A percentile compares a stretch with the other conserved stretches of the same genome.
Evolutionary conservation across 2,329 filamentous ascomycete species (phyloP).

Genomic region (Endothia cerciana): DNA sequence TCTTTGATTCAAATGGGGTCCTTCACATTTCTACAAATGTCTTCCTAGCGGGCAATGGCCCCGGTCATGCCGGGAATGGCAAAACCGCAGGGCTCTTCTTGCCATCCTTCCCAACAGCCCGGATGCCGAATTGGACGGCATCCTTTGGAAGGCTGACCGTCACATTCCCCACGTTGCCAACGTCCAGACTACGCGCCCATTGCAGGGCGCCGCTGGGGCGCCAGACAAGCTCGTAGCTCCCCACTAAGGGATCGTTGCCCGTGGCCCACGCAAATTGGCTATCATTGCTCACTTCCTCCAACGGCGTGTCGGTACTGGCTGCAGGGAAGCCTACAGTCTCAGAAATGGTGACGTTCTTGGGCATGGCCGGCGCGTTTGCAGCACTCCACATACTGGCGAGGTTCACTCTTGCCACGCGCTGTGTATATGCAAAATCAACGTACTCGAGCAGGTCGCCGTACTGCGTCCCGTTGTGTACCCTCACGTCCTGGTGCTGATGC

Average conservation of each 20-base stretch:
- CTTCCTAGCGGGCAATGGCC: not conserved
- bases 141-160: slow-evolving; percentile 58
- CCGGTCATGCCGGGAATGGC: slow-evolving; percentile 28
- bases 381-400: slow-evolving; percentile 58
- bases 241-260: slow-evolving; percentile 38
- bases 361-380: slow-evolving; percentile 54
- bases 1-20: no score
- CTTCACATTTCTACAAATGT: no score
- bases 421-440: slow-evolving; percentile 59
- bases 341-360: slow-evolving; percentile 48
- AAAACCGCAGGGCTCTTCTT: slow-evolving; percentile 44
- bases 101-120: slow-evolving; percentile 55
- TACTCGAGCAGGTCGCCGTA: slow-evolving; percentile 61
- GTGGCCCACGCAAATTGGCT: slow-evolving; percentile 54
- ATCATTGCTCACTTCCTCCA: slow-evolving; percentile 48
- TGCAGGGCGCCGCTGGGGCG: slow-evolving; percentile 52
- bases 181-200: slow-evolving; percentile 53
- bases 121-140: slow-evolving; percentile 60
- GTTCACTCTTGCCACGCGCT: slow-evolving; percentile 59
- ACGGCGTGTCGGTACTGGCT: slow-evolving; percentile 42
- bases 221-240: slow-evolving; percentile 61
- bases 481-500: slow-evolving; percentile 61
- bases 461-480: slow-evolving; percentile 52
- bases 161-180: slow-evolving; percentile 50
- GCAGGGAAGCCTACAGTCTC: slow-evolving; percentile 23